These are phyloP conservation scores for Trametes versicolor DNA, from an alignment of 1,284 basidiomycete species.

Conservation along the genomic window DNA sequence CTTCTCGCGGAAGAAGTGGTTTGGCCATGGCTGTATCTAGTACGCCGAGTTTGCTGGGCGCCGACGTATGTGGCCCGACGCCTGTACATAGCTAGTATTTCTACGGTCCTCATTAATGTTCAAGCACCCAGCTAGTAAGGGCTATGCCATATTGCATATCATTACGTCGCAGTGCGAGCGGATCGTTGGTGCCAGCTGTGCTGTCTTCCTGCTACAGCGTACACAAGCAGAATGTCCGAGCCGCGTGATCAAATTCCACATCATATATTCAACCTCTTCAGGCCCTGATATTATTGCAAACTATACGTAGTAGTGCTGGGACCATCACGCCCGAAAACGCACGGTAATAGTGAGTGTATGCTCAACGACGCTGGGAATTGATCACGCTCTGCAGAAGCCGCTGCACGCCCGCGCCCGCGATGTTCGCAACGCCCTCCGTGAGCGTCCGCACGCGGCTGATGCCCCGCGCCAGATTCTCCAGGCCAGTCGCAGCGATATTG, in stretches of 20 bases:
- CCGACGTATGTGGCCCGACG: conserved; percentile 2
- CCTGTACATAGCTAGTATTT: conserved; percentile 11
- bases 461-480: conserved; percentile 40
- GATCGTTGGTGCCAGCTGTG: too few species aligned
- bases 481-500: conserved; percentile 40
- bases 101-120: conserved; percentile 14
- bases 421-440: conserved; percentile 29
- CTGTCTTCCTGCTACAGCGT: too few species aligned
- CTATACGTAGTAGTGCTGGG: background rate
- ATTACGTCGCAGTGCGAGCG: too few species aligned
- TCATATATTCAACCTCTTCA: too few species aligned
- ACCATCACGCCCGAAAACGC: background rate
- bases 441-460: conserved; percentile 34
- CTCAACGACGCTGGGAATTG: conserved; percentile 21
- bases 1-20: conserved; percentile 24
- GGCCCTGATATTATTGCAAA: background rate
- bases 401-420: conserved; percentile 38
- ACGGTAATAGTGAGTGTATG: background rate
- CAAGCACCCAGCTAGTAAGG: background rate
- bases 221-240: too few species aligned
- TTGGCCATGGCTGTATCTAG: conserved; percentile 30
- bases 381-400: conserved; percentile 30
- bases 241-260: too few species aligned
- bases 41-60: conserved; percentile 10
- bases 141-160: too few species aligned